These are phyloP conservation scores for Nannizziopsis arthrosporioides DNA, from an alignment of 2,329 filamentous ascomycete species.

Conservation along the genomic window DNA sequence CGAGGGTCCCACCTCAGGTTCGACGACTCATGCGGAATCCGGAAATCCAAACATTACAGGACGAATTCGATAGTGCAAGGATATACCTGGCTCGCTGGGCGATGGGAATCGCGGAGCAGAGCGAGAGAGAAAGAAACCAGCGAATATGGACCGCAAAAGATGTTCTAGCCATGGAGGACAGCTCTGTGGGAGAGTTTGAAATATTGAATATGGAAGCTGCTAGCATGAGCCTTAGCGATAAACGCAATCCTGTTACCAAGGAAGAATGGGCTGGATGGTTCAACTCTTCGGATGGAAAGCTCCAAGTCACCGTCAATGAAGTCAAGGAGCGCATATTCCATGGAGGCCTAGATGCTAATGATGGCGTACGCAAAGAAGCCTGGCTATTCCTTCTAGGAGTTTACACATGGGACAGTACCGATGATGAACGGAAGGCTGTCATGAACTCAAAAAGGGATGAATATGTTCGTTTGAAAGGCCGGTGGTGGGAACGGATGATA, in stretches of 20 bases:
- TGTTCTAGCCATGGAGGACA: constrained; percentile 86
- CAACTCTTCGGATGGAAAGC: constrained; percentile 57
- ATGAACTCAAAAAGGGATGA: constrained; percentile 80
- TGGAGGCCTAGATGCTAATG: constrained; percentile 75
- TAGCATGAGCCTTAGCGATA: constrained; percentile 61
- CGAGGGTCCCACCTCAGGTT: constrained; percentile 79
- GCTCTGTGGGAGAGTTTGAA: constrained; percentile 90
- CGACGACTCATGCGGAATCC: constrained; percentile 75
- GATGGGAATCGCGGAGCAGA: constrained; percentile 97
- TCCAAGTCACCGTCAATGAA: constrained; percentile 75
- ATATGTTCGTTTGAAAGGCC: constrained; percentile 83
- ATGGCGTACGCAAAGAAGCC: constrained; percentile 88
- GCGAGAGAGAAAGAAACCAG: constrained; percentile 72
- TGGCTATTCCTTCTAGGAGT: constrained; percentile 92
- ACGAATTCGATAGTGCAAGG: constrained; percentile 93
- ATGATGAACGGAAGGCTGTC: constrained; percentile 70
- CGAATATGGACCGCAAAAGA: constrained; percentile 89
- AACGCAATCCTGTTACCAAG: constrained; percentile 62
- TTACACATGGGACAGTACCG: constrained; percentile 82
- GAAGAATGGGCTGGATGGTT: constrained; percentile 91
- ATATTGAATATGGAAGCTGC: constrained; percentile 69
- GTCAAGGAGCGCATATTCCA: constrained; percentile 97
- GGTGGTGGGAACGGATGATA: constrained; percentile 91
- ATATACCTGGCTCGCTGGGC: constrained; percentile 94
- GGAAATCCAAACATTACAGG: constrained; percentile 86